Evolutionary conservation across 805 yeast species (phyloP).

Genomic region (Yarrowia sp.): DNA sequence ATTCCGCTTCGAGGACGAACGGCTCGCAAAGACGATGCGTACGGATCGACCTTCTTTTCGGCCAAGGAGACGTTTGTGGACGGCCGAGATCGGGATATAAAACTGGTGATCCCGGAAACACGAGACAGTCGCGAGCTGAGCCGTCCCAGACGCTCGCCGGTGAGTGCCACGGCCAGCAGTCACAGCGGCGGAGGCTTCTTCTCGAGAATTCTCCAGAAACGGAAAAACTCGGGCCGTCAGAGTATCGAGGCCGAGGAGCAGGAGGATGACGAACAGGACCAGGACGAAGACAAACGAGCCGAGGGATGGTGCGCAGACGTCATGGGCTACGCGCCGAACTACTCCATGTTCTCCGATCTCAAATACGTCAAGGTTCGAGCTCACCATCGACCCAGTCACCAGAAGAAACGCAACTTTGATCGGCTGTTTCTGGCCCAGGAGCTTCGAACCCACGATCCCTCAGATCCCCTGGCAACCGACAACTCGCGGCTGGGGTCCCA

Average conservation of each 20-base stretch:
- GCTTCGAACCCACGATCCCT: conserved; percentile 40
- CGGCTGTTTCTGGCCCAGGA: conserved; percentile 51
- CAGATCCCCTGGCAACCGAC: conserved; percentile 9
- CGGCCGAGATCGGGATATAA: conserved; percentile 20
- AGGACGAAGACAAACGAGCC: conserved; percentile 37
- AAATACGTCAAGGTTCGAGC: conserved; percentile 50
- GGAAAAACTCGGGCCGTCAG: conserved; percentile 23
- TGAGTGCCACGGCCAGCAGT: conserved; percentile 15
- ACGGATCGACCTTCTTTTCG: conserved; percentile 24
- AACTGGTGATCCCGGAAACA: conserved; percentile 22
- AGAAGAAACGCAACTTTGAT: conserved; percentile 46
- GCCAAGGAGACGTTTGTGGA: conserved; percentile 28
- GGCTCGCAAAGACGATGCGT: conserved; percentile 4
- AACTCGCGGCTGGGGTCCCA: conserved; percentile 14
- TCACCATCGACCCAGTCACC: conserved; percentile 43
- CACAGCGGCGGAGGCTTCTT: conserved; percentile 35
- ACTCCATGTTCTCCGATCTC: conserved; percentile 45
- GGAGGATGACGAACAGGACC: conserved; percentile 34
- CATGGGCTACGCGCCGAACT: conserved; percentile 46
- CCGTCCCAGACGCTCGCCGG: conserved; percentile 1
- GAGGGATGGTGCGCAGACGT: conserved; percentile 49
- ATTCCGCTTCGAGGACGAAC: conserved; percentile 10
- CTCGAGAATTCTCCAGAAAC: conserved; percentile 30
- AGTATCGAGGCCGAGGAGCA: conserved; percentile 31
- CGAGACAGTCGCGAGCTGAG: conserved; percentile 16